Conservation (phyloP, 805 yeast genomes). For the Tetrapisispora nanseiensis region DNA sequence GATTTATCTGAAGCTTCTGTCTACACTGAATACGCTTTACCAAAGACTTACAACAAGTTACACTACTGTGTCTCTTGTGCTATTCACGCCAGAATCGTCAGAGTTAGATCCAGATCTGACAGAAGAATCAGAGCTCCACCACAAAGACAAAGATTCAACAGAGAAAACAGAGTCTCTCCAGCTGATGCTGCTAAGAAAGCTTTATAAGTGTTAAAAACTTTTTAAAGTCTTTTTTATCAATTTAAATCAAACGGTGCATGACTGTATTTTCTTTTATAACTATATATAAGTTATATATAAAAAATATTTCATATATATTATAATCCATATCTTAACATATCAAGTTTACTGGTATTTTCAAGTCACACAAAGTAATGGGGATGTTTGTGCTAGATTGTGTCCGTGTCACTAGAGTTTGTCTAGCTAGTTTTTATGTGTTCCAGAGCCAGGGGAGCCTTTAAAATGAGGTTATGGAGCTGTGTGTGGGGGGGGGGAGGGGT, state of each 20-base stretch:
- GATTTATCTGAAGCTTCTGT: constrained; percentile 99
- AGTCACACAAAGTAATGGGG: too few relatives aligned
- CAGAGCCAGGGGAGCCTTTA: too few relatives aligned
- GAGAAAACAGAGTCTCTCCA: constrained; percentile 93
- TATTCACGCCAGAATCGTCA: constrained; percentile 98
- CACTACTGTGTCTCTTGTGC: constrained; percentile 99
- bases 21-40: constrained; percentile 97
- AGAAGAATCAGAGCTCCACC: constrained; percentile 99
- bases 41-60: constrained; percentile 98
- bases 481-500: too few relatives aligned
- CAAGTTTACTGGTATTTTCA: not conserved
- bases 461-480: too few relatives aligned
- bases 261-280: constrained; percentile 3
- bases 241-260: not conserved
- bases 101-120: constrained; percentile 98
- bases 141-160: constrained; percentile 96
- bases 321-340: constrained; percentile 3
- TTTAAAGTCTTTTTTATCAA: not conserved
- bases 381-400: too few relatives aligned
- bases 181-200: constrained; percentile 96
- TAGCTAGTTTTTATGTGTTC: too few relatives aligned
- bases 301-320: constrained; percentile 2
- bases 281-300: constrained; percentile 1
- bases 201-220: constrained; percentile 30
- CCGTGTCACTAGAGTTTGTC: too few relatives aligned